Percentiles rank a stretch among this genome's conserved stretches.
Evolutionary conservation across 495 filamentous ascomycete species (phyloP).

Genomic region (Mytilinidion resinicola): DNA sequence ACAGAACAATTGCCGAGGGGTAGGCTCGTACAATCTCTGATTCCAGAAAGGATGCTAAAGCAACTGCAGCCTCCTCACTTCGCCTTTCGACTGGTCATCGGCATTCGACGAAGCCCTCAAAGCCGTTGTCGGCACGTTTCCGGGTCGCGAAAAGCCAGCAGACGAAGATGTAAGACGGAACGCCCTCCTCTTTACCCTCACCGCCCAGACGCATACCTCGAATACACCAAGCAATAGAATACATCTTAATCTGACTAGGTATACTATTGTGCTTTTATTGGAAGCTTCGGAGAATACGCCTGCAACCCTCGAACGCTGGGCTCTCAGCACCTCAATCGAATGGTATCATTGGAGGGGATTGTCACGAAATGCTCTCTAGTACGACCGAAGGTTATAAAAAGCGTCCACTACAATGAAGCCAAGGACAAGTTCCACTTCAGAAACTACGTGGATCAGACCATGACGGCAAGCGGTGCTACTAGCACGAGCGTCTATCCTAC

Average conservation of each 20-base stretch:
- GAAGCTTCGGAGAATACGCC: conserved; percentile 88
- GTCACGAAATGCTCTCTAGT: conserved; percentile 95
- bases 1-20: conserved; percentile 81
- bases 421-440: conserved; percentile 76
- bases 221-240: neutral
- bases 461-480: conserved; percentile 79
- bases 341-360: conserved; percentile 97
- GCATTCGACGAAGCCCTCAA: conserved; percentile 89
- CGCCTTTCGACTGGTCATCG: conserved; percentile 79
- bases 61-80: conserved; percentile 56
- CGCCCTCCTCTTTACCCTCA: no score
- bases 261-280: conserved; percentile 92
- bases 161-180: conserved; percentile 51
- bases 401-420: conserved; percentile 88
- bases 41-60: neutral
- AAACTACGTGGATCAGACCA: conserved; percentile 92
- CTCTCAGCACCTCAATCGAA: conserved; percentile 82
- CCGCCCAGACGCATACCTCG: neutral
- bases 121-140: conserved; percentile 71
- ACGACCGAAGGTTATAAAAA: conserved; percentile 92
- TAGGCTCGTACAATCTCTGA: conserved; percentile 25
- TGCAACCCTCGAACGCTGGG: conserved; percentile 92
- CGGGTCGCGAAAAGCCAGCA: conserved; percentile 51
- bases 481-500: conserved; percentile 90
- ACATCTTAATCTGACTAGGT: conserved; percentile 36